These are phyloP conservation scores for Mycotypha africana DNA, from an alignment of 371 early-diverging fungal species.

Conservation along the genomic window DNA sequence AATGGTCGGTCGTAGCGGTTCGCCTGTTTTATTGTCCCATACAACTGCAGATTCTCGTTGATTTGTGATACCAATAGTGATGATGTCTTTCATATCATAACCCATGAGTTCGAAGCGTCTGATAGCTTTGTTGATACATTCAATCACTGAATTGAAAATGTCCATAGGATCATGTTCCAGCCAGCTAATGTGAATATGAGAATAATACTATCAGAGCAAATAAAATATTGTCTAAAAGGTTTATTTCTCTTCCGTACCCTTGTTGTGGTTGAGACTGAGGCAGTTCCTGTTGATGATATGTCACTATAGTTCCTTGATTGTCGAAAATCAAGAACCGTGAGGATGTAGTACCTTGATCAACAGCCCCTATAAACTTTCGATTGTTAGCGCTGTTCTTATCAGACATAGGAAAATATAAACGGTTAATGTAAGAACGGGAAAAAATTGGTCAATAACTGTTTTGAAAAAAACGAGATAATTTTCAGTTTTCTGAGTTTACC, in stretches of 20 bases:
- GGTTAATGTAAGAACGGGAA: too few species aligned
- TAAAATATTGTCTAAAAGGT: background rate
- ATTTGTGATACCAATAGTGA: constrained; percentile 88
- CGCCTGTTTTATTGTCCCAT: constrained; percentile 82
- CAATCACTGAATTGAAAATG: constrained; percentile 65
- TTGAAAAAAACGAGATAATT: too few species aligned
- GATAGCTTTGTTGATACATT: constrained; percentile 66
- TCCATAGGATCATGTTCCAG: constrained; percentile 85
- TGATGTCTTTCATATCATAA: constrained; percentile 55
- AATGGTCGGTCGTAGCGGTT: constrained; percentile 85
- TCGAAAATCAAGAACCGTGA: constrained; percentile 91
- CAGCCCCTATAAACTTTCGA: constrained; percentile 77
- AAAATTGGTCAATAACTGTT: too few species aligned
- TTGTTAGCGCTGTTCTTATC: too few species aligned
- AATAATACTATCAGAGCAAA: background rate
- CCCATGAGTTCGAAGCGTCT: constrained; percentile 62
- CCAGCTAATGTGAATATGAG: constrained; percentile 52
- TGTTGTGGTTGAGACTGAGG: constrained; percentile 67
- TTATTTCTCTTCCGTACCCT: constrained; percentile 72
- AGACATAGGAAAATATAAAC: too few species aligned
- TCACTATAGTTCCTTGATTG: constrained; percentile 59
- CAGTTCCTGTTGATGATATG: constrained; percentile 76
- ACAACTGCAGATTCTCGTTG: constrained; percentile 91
- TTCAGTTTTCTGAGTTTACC: too few species aligned
- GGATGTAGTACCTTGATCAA: constrained; percentile 93